These are phyloP conservation scores for Boletus barrowsii DNA, from an alignment of 768 basidiomycete species.

Conservation along the genomic window DNA sequence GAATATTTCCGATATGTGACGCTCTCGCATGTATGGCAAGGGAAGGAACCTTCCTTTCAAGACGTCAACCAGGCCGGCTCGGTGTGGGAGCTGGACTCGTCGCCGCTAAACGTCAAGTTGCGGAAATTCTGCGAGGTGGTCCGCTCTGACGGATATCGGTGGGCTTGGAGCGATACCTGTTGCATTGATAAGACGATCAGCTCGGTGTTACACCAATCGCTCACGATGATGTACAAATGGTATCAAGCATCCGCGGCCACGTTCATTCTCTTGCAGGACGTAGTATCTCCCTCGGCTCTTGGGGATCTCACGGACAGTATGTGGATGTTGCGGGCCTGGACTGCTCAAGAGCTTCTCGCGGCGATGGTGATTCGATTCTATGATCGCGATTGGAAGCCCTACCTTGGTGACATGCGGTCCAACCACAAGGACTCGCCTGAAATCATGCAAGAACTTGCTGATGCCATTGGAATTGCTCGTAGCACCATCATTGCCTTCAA, in stretches of 20 bases:
- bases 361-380: constrained; percentile 9
- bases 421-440: constrained; percentile 11
- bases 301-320: background rate
- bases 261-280: background rate
- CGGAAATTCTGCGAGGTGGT: constrained; percentile 6
- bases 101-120: constrained; percentile 1
- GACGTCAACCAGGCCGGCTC: background rate
- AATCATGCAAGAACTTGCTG: constrained; percentile 7
- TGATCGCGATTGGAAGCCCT: constrained; percentile 7
- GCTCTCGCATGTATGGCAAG: constrained; percentile 13
- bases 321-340: constrained; percentile 17
- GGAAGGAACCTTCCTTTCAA: constrained; percentile 8
- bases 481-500: constrained; percentile 1
- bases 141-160: constrained; percentile 7
- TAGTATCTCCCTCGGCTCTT: background rate
- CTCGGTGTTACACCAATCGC: constrained; percentile 4
- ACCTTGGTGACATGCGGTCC: background rate
- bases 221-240: constrained; percentile 15
- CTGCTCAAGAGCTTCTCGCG: constrained; percentile 15
- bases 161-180: constrained; percentile 14
- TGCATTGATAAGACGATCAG: constrained; percentile 14
- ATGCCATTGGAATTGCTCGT: constrained; percentile 1
- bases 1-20: constrained; percentile 9
- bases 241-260: constrained; percentile 8
- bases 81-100: constrained; percentile 4